Conservation (phyloP, 2,329 filamentous ascomycete genomes). For the Colletotrichum incanum region DNA sequence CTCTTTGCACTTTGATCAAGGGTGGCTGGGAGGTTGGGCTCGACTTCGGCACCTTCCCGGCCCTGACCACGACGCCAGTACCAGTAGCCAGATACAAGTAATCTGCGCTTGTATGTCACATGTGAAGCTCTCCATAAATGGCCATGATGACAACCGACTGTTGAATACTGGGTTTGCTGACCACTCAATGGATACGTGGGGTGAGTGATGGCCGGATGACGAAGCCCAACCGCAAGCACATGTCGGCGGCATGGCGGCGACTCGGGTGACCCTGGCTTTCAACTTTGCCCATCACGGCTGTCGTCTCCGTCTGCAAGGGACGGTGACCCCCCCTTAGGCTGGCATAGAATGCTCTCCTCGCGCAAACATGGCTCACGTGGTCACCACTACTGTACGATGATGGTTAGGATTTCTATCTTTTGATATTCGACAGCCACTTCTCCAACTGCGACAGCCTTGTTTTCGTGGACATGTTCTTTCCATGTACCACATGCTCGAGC, state of each 20-base stretch:
- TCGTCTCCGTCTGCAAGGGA: constrained; percentile 27
- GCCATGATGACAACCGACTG: not conserved
- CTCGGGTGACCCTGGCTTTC: constrained; percentile 20
- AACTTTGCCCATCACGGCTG: constrained; percentile 29
- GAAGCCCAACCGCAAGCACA: constrained; percentile 15
- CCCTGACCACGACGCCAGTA: not conserved
- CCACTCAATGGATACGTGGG: not conserved
- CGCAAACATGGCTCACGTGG: constrained; percentile 11
- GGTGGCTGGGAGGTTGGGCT: constrained; percentile 34
- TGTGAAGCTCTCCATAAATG: not conserved
- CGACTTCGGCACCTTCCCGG: not conserved
- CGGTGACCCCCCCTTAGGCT: constrained; percentile 4
- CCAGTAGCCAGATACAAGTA: not conserved
- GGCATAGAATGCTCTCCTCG: not conserved
- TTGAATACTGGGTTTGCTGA: not conserved
- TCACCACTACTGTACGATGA: not conserved
- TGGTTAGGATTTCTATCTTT: not conserved
- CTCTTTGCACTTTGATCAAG: not conserved
- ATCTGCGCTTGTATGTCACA: not conserved
- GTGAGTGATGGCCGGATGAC: not conserved
- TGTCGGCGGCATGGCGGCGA: not conserved
- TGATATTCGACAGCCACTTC: constrained; percentile 14
- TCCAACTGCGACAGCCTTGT: not conserved
- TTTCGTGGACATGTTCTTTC: not conserved
- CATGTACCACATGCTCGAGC: not conserved